Conservation (phyloP, 495 filamentous ascomycete species). For the Xylaria castorea region DNA sequence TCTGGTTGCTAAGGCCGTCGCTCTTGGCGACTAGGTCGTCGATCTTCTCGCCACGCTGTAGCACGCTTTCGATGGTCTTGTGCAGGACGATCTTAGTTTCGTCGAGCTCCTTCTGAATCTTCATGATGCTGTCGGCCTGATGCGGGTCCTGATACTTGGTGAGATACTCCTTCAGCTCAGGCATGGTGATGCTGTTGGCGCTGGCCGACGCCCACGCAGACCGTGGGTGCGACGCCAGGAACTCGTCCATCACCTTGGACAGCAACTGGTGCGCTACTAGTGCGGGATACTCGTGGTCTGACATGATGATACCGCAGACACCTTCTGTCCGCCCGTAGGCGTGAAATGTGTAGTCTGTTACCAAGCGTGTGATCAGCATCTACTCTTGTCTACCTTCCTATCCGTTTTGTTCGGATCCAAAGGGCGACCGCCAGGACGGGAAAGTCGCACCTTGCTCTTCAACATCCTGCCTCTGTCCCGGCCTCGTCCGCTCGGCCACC, state of each 20-base stretch:
- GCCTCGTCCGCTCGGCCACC: slow-evolving; percentile 79
- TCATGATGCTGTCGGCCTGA: slow-evolving; percentile 89
- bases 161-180: slow-evolving; percentile 81
- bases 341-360: slow-evolving; percentile 80
- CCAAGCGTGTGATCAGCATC: slow-evolving; percentile 13
- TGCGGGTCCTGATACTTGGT: slow-evolving; percentile 87
- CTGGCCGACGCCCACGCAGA: slow-evolving; percentile 63
- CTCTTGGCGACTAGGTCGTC: slow-evolving; percentile 89
- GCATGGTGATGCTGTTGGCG: slow-evolving; percentile 63
- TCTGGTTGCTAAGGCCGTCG: slow-evolving; percentile 83
- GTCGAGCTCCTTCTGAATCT: slow-evolving; percentile 95
- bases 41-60: slow-evolving; percentile 91
- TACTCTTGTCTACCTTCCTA: neutral
- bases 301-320: slow-evolving; percentile 86
- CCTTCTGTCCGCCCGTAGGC: slow-evolving; percentile 88
- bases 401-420: neutral
- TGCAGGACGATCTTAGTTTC: slow-evolving; percentile 98
- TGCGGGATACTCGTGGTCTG: slow-evolving; percentile 86
- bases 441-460: slow-evolving; percentile 75
- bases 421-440: neutral
- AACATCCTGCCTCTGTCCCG: slow-evolving; percentile 90
- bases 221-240: slow-evolving; percentile 79
- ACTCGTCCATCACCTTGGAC: slow-evolving; percentile 91
- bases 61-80: slow-evolving; percentile 91
- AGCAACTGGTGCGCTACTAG: slow-evolving; percentile 94